These are phyloP conservation scores for Citrus sinensis DNA, from an alignment of 345 rosid species.

Conservation along the genomic window DNA sequence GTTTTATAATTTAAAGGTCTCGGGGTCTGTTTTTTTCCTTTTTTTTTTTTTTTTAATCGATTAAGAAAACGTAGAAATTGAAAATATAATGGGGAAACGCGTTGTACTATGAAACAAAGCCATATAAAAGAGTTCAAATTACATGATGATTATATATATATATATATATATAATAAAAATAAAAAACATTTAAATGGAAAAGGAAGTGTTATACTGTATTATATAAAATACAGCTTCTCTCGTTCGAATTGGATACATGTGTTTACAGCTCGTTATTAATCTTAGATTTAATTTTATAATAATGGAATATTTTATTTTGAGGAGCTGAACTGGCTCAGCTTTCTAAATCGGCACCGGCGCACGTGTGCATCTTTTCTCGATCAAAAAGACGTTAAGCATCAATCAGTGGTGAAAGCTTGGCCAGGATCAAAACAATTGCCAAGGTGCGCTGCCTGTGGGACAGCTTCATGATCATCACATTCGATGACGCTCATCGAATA, in stretches of 20 bases:
- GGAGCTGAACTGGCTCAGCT: slow-evolving; percentile 30
- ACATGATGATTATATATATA: slow-evolving; percentile 6
- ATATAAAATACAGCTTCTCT: neutral
- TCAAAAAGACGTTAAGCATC: slow-evolving; percentile 11
- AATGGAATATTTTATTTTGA: neutral
- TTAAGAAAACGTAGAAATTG: slow-evolving; percentile 15
- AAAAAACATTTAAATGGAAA: slow-evolving; percentile 1
- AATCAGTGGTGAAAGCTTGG: neutral
- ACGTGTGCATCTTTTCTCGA: slow-evolving; percentile 42
- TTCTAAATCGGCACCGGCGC: slow-evolving; percentile 33
- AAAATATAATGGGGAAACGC: slow-evolving; percentile 32
- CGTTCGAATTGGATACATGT: neutral
- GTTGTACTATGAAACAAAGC: slow-evolving; percentile 35
- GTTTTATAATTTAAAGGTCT: slow-evolving; percentile 5
- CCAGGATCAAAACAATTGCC: neutral
- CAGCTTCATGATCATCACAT: neutral
- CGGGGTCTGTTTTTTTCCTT: slow-evolving; percentile 8
- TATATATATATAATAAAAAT: neutral
- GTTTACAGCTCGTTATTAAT: slow-evolving; percentile 3
- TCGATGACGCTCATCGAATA: neutral
- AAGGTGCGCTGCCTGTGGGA: slow-evolving; percentile 3
- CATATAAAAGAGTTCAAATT: slow-evolving; percentile 6
- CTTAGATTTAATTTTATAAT: neutral
- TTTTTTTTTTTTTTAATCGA: slow-evolving; percentile 12
- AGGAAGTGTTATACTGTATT: neutral